Conservation (phyloP, 345 rosid genomes). For the Iberis pinnata region DNA sequence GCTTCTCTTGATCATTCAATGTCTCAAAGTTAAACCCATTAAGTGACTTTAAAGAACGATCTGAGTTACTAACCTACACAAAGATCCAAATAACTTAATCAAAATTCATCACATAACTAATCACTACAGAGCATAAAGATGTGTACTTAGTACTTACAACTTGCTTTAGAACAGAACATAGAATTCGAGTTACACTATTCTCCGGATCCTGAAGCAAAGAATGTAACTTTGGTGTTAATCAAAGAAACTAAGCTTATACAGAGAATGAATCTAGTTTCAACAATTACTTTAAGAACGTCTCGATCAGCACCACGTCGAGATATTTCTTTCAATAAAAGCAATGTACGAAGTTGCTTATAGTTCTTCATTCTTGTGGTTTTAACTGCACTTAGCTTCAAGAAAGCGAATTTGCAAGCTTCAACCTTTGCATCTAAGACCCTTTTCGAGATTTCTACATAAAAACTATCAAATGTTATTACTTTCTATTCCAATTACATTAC, state of each 20-base stretch:
- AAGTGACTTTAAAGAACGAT: constrained; percentile 28
- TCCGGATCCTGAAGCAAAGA: constrained; percentile 35
- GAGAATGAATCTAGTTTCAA: constrained; percentile 2
- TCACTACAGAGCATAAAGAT: background rate
- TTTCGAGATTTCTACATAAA: constrained; percentile 32
- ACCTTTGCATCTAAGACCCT: constrained; percentile 34
- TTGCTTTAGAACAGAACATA: constrained; percentile 37
- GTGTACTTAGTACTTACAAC: constrained; percentile 27
- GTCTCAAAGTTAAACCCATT: constrained; percentile 30
- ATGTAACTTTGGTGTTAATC: background rate
- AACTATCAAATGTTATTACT: background rate
- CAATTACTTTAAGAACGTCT: constrained; percentile 31
- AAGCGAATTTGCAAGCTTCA: constrained; percentile 38
- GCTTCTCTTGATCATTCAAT: constrained; percentile 30
- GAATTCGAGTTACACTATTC: constrained; percentile 33
- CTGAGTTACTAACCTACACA: constrained; percentile 32
- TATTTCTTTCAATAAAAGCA: constrained; percentile 36
- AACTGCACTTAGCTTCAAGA: constrained; percentile 29
- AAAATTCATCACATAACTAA: background rate
- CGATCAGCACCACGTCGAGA: constrained; percentile 37
- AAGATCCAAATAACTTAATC: background rate
- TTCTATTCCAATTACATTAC: background rate
- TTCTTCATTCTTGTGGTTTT: constrained; percentile 34
- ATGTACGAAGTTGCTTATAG: constrained; percentile 33
- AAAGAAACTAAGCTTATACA: constrained; percentile 6